Percentiles rank a stretch among this genome's conserved stretches.
These are phyloP conservation scores for Lachnellula subtilissima DNA, from an alignment of 2,329 filamentous ascomycete genomes.

Conservation along the genomic window DNA sequence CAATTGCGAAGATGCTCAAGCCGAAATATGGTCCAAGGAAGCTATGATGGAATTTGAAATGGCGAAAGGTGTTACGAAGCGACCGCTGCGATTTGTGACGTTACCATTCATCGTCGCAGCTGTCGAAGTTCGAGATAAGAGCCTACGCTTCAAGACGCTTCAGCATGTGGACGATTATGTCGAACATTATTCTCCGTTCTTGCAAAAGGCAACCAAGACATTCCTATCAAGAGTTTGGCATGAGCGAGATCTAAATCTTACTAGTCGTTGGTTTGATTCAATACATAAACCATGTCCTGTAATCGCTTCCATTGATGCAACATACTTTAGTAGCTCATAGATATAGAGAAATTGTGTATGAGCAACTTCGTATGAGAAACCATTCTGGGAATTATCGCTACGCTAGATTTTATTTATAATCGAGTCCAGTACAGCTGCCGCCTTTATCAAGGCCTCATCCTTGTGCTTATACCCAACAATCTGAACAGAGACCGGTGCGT, in stretches of 20 bases:
- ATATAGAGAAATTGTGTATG: not conserved
- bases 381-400: not conserved
- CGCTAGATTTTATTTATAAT: slow-evolving; percentile 20
- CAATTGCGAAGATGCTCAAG: slow-evolving; percentile 22
- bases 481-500: slow-evolving; percentile 28
- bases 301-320: slow-evolving; percentile 16
- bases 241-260: slow-evolving; percentile 23
- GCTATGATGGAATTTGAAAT: slow-evolving; percentile 27
- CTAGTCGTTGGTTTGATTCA: slow-evolving; percentile 25
- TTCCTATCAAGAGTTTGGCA: slow-evolving; percentile 27
- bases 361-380: not conserved
- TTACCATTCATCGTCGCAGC: slow-evolving; percentile 29
- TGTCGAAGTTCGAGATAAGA: slow-evolving; percentile 19
- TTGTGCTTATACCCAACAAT: slow-evolving; percentile 31
- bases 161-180: slow-evolving; percentile 43
- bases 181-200: slow-evolving; percentile 21
- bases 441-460: slow-evolving; percentile 28
- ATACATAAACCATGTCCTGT: slow-evolving; percentile 25
- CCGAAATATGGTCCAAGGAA: slow-evolving; percentile 28
- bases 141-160: slow-evolving; percentile 16
- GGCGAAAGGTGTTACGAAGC: slow-evolving; percentile 19
- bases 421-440: slow-evolving; percentile 25
- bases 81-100: slow-evolving; percentile 23
- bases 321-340: slow-evolving; percentile 5
- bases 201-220: slow-evolving; percentile 22